phyloP scores from a whole-genome alignment of 2,329 filamentous ascomycete genomes.

The Teratosphaeria destructans region DNA sequence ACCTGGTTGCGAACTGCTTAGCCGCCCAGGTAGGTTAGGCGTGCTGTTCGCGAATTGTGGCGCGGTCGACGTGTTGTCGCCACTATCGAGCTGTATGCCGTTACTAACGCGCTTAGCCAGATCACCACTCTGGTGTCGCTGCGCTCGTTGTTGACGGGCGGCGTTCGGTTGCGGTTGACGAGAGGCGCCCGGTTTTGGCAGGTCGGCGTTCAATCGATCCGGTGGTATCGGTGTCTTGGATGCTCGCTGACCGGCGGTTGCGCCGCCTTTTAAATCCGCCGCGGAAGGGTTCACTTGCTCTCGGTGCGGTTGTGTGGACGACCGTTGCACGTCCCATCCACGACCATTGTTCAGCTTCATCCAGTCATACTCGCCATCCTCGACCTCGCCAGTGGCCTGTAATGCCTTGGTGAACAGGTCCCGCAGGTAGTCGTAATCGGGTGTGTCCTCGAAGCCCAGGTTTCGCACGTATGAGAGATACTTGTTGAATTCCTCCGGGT shows the following conservation, averaged over 20 bases:
- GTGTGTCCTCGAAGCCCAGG: conserved; percentile 94
- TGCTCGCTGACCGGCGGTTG: conserved; percentile 40
- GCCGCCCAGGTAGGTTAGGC: conserved; percentile 36
- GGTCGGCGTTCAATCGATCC: conserved; percentile 37
- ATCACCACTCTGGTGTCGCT: conserved; percentile 21
- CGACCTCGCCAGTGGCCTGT: conserved; percentile 86
- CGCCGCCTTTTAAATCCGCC: conserved; percentile 57
- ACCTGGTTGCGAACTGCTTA: conserved; percentile 5
- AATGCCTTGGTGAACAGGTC: conserved; percentile 93
- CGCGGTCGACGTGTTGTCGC: conserved; percentile 72
- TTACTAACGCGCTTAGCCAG: conserved; percentile 62
- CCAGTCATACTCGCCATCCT: conserved; percentile 99
- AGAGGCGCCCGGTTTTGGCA: conserved; percentile 50
- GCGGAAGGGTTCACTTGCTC: conserved; percentile 67
- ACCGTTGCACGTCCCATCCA: conserved; percentile 76
- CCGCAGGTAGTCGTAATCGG: conserved; percentile 94
- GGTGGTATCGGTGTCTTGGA: conserved; percentile 40
- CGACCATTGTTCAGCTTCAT: conserved; percentile 95
- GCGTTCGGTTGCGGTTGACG: conserved; percentile 57
- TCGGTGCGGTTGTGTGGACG: conserved; percentile 59
- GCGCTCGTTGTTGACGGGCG: conserved; percentile 40
- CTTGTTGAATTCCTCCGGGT: conserved; percentile 96
- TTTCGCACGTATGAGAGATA: conserved; percentile 96
- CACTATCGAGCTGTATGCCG: conserved; percentile 67
- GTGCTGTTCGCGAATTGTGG: conserved; percentile 95